Conservation (phyloP, 805 yeast genomes). For the Saccharomycopsis schoenii region DNA sequence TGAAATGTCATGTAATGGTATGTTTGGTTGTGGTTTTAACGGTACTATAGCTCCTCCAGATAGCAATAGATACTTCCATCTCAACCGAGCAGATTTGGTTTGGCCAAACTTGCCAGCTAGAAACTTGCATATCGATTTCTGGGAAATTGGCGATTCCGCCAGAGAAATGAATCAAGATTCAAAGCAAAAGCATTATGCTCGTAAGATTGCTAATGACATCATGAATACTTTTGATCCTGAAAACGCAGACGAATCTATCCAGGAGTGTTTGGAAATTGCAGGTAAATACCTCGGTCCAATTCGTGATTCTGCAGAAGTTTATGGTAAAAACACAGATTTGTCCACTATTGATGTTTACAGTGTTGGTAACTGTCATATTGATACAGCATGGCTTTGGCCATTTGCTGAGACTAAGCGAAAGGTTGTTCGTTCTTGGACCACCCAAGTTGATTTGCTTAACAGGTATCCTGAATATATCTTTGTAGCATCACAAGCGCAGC, state of each 20-base stretch:
- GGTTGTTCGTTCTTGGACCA: constrained; percentile 90
- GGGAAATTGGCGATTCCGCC: constrained; percentile 86
- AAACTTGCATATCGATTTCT: constrained; percentile 67
- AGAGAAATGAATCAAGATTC: constrained; percentile 66
- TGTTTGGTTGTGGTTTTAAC: constrained; percentile 71
- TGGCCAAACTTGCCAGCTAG: constrained; percentile 77
- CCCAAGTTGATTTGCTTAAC: constrained; percentile 78
- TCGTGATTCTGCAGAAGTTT: constrained; percentile 58
- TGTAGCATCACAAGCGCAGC: constrained; percentile 95
- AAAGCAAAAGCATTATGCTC: constrained; percentile 80
- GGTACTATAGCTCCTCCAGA: constrained; percentile 59
- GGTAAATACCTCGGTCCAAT: constrained; percentile 52
- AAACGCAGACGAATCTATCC: constrained; percentile 45
- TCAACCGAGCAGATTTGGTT: constrained; percentile 65
- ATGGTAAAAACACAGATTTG: constrained; percentile 28
- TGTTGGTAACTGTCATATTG: constrained; percentile 93
- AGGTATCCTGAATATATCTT: constrained; percentile 87
- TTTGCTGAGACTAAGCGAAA: constrained; percentile 92
- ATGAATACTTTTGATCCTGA: constrained; percentile 75
- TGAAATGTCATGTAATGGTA: constrained; percentile 90
- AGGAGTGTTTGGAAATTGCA: constrained; percentile 59
- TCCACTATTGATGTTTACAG: constrained; percentile 56
- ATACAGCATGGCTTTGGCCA: constrained; percentile 99
- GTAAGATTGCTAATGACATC: constrained; percentile 68
- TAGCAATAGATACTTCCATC: constrained; percentile 58